These are phyloP conservation scores for Neurospora intermedia DNA, from an alignment of 495 filamentous ascomycete genomes.

Conservation along the genomic window DNA sequence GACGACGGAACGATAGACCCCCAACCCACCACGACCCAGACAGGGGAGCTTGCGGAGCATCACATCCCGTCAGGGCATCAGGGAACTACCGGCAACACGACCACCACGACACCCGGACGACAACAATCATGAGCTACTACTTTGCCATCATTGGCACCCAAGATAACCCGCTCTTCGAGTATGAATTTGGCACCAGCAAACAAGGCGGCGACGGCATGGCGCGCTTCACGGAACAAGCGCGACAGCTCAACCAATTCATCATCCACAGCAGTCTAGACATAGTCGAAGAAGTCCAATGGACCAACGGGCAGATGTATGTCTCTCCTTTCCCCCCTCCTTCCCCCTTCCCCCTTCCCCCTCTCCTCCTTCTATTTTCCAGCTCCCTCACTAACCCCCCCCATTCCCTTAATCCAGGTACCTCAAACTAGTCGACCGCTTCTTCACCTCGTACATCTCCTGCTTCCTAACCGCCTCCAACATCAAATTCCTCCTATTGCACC, in stretches of 20 bases:
- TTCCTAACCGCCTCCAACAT: constrained; percentile 77
- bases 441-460: constrained; percentile 79
- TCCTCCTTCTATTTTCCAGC: neutral
- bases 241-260: constrained; percentile 95
- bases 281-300: constrained; percentile 93
- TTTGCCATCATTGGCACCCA: constrained; percentile 90
- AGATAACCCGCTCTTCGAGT: constrained; percentile 89
- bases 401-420: constrained; percentile 56
- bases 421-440: constrained; percentile 88
- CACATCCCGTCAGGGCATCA: neutral
- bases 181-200: constrained; percentile 93
- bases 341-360: neutral
- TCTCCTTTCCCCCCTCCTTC: neutral
- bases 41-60: neutral
- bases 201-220: constrained; percentile 84
- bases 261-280: constrained; percentile 87
- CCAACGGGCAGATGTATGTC: constrained; percentile 59
- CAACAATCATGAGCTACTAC: constrained; percentile 74
- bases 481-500: constrained; percentile 85
- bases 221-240: constrained; percentile 73
- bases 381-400: neutral
- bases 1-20: neutral
- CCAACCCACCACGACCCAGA: neutral
- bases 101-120: neutral
- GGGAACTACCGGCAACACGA: neutral